phyloP scores from a whole-genome alignment of 768 basidiomycete species.

The Suillus decipiens region DNA sequence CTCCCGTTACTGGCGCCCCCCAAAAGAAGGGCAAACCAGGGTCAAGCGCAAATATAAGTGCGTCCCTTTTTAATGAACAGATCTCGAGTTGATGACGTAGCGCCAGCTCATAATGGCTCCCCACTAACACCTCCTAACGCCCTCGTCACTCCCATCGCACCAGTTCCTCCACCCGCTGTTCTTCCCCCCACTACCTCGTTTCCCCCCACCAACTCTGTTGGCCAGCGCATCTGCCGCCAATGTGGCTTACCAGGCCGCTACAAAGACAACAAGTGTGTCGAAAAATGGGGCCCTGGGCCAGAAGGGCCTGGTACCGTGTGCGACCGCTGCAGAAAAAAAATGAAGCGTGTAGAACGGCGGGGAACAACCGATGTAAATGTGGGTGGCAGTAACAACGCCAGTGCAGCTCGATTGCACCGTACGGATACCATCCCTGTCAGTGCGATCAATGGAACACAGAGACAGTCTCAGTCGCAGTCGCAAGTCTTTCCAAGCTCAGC shows the following conservation, averaged over 20 bases:
- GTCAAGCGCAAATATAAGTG: slow-evolving; percentile 25
- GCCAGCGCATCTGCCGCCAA: slow-evolving; percentile 76
- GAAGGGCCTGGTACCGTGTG: slow-evolving; percentile 83
- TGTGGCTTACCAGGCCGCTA: slow-evolving; percentile 75
- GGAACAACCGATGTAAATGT: slow-evolving; percentile 55
- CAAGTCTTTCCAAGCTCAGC: slow-evolving; percentile 22
- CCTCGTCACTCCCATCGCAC: not conserved
- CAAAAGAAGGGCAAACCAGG: slow-evolving; percentile 61
- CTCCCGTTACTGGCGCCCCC: slow-evolving; percentile 72
- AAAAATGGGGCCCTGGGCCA: slow-evolving; percentile 92
- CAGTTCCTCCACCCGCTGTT: slow-evolving; percentile 4
- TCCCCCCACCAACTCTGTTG: slow-evolving; percentile 50
- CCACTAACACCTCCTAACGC: slow-evolving; percentile 14
- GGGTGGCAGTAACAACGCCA: slow-evolving; percentile 15
- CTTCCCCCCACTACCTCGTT: slow-evolving; percentile 21
- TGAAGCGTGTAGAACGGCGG: slow-evolving; percentile 79
- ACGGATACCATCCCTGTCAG: slow-evolving; percentile 34
- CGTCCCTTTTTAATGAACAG: slow-evolving; percentile 13
- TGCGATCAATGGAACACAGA: slow-evolving; percentile 25
- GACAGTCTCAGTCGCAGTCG: slow-evolving; percentile 18
- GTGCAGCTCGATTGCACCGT: slow-evolving; percentile 25
- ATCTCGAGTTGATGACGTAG: slow-evolving; percentile 1
- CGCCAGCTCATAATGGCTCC: slow-evolving; percentile 7
- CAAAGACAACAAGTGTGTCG: slow-evolving; percentile 84
- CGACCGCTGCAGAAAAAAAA: slow-evolving; percentile 77